Percentiles rank a stretch among this genome's conserved stretches.
These are phyloP conservation scores for Eucalyptus urophylla DNA, from an alignment of 345 rosid species.

Conservation along the genomic window DNA sequence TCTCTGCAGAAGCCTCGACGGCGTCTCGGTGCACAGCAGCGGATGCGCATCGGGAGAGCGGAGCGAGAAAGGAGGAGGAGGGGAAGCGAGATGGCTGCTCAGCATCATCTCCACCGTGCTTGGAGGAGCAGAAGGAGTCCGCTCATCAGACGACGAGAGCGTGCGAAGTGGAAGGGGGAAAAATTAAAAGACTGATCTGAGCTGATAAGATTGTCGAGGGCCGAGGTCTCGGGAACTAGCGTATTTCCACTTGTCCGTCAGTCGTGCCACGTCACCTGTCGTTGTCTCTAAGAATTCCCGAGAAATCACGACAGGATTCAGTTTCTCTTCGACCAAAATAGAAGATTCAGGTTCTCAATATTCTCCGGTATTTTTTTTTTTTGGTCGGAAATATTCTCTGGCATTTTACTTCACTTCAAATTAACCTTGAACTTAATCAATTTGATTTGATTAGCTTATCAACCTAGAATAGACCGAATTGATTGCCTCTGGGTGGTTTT, in stretches of 20 bases:
- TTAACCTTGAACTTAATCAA: background rate
- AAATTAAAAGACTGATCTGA: background rate
- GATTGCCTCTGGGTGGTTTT: too few relatives aligned
- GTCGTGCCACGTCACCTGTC: background rate
- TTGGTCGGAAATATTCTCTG: too few relatives aligned
- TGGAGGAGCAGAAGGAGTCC: background rate
- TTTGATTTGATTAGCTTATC: background rate
- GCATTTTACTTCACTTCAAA: background rate
- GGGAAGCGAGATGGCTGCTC: background rate
- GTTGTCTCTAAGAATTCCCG: background rate
- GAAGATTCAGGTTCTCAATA: background rate
- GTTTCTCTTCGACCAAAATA: background rate
- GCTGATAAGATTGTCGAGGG: background rate
- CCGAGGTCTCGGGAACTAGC: background rate
- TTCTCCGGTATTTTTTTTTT: background rate
- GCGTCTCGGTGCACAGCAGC: background rate
- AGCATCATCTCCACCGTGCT: background rate
- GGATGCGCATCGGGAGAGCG: background rate
- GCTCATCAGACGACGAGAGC: background rate
- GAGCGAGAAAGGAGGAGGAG: background rate
- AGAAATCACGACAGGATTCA: background rate
- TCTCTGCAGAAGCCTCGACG: background rate
- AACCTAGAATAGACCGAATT: too few relatives aligned
- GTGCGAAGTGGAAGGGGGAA: background rate
- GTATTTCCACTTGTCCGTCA: background rate